phyloP scores from a whole-genome alignment of 1,139 yeast species.

The Sugiyamaella novakii region DNA sequence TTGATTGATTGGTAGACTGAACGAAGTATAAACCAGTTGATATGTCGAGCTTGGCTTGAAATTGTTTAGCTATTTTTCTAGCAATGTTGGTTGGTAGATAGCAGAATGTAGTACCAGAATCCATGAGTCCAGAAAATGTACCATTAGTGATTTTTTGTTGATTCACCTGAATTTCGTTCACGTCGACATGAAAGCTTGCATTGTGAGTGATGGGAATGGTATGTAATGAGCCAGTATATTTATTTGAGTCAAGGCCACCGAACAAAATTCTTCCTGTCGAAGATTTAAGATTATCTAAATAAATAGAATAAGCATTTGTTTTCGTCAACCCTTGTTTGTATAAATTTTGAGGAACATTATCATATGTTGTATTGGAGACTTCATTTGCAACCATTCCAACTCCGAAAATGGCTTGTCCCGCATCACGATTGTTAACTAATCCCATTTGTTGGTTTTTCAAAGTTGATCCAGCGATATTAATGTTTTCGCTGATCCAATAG shows the following conservation, averaged over 20 bases:
- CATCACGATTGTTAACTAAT: conserved; percentile 48
- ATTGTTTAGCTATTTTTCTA: conserved; percentile 30
- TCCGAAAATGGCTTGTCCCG: conserved; percentile 55
- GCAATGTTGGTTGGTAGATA: conserved; percentile 49
- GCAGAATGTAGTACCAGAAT: conserved; percentile 71
- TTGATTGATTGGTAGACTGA: conserved; percentile 22
- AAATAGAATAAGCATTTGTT: conserved; percentile 56
- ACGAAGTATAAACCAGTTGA: conserved; percentile 32
- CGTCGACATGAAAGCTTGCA: conserved; percentile 26
- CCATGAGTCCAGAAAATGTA: conserved; percentile 47
- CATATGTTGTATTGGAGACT: conserved; percentile 26
- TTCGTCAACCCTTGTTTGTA: conserved; percentile 41
- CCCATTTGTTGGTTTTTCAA: conserved; percentile 50
- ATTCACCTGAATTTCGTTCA: conserved; percentile 25
- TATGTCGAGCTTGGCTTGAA: conserved; percentile 31
- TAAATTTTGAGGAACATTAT: conserved; percentile 32
- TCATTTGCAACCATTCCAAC: conserved; percentile 53
- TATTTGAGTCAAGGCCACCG: conserved; percentile 62
- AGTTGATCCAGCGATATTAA: conserved; percentile 44
- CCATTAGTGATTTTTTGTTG: conserved; percentile 14
- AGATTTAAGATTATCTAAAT: conserved; percentile 48
- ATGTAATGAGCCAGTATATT: conserved; percentile 51
- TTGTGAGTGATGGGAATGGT: conserved; percentile 32
- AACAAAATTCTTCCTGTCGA: conserved; percentile 55
- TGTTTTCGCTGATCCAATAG: conserved; percentile 51